Evolutionary conservation across 306 rosid species (phyloP), one percentile per base, ranked within the genome.

Genomic region (Cyamopsis tetragonoloba): DNA sequence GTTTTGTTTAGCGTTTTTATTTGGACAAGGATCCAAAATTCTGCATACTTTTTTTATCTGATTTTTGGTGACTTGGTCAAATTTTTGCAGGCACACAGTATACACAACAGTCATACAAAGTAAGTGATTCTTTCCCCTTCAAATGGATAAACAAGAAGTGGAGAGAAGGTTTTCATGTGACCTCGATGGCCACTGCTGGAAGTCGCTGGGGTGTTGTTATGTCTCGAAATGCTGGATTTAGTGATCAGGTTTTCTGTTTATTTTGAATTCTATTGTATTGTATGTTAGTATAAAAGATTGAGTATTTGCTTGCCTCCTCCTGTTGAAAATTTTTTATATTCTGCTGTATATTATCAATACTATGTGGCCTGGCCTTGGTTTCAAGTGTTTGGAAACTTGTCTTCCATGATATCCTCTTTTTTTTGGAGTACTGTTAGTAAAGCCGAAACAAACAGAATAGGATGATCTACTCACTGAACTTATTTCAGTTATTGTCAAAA

Each of bases 121-220:
- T 92, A 46, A 92, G 98, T 43, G 98, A 92, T 65, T 92, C 98
- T 14, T 92, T 92, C 68, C 98, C 98, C 41, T 92, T 92, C 81
- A 92, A 89, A 83, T 92, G 98, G 96, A 92, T 92, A 71, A 92
- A 89, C 82, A 92, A 92, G 80, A 92, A 92, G 66, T 92, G 98
- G 98, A 89, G 88, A 80, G 98, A 92, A 73, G 98, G 98, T 15
- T 92, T 92, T 79, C 96, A 92, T 65, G 98, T 92, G 70, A 89
- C 98, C 55, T 92, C 98, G 30, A 92, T 92, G 98, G 91, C 96
- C 61, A 92, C 98, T 51, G 98, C 98, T 62, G 98, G 96, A 77
- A 84, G 86, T 77, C 89, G 96, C 46, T 92, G 98, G 98, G 96
- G 96, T 41, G 92, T 92, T 65, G 96, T 92, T 41, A 92, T 92